Base-by-base conservation (phyloP, 108 stramenopile genomes). In the Cyclotella choctawhatcheeana region DNA sequence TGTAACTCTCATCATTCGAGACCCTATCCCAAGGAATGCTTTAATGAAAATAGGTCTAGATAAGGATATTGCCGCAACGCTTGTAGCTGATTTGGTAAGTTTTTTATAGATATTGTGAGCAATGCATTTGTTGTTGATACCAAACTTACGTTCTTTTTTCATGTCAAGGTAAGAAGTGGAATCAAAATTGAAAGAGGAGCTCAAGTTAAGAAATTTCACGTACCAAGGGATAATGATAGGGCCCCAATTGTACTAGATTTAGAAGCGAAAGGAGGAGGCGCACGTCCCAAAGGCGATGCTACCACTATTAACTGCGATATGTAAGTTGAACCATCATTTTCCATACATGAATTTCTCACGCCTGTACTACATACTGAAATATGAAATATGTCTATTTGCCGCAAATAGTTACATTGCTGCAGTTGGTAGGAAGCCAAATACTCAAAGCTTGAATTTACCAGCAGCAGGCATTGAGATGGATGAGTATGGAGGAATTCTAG, bases 21-120 rank as follows among this genome's bases (percentile, higher is more conserved):
- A 90, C 66, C 25, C 74, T 0, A 68, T 81, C 29, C 89, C 92
- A 0, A 68, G 87, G 34, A 88, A 90, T 72, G 88, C 89, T 10
- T 67, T 93, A 53, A 85, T 85, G 86, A 89, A 93, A 71, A 90
- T 90, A 67, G 92, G 92, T 25, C 74, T 93, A 35, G 92, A 93
- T 74, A 88, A 87, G 62, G 92, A 93, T 56, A 69, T 87, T 52
- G 76, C 83, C 18, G 69, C 74, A 20, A 74, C 58, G 2, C 73
- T 81, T 22, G 67, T 75, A n/a, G 77, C 78, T 21, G 77, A 78
- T 29, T 71, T 83, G 50, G 70, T 73, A 33, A 68, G 66, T 64
- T 48, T 5, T 47, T 31, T 17, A 12, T 50, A 8, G 25, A 22
- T 35, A 2, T 32, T 47, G 2, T 26, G 8, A 12, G 12, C 8